phyloP scores from a whole-genome alignment of 1,284 basidiomycete species.

The Mycosarcoma maydis region DNA sequence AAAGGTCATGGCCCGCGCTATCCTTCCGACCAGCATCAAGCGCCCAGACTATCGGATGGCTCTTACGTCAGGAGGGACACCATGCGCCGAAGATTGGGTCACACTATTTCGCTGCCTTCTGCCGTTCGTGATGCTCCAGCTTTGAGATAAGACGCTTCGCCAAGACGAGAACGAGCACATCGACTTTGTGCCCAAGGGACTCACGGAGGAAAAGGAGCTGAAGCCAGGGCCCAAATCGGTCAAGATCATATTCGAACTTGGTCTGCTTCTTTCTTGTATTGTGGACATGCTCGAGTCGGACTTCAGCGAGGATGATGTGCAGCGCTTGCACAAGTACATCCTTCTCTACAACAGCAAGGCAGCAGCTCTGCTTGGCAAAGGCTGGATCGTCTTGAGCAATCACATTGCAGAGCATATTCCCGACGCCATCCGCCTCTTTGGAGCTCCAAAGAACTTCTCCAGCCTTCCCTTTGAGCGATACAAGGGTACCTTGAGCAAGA shows the following conservation, averaged over 20 bases:
- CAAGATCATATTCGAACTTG: background rate
- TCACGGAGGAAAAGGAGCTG: background rate
- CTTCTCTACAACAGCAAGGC: background rate
- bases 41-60: background rate
- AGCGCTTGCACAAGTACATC: slow-evolving; percentile 1
- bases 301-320: background rate
- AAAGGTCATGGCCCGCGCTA: background rate
- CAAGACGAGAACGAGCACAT: background rate
- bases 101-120: background rate
- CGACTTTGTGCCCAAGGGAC: background rate
- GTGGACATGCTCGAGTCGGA: slow-evolving; percentile 1
- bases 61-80: background rate
- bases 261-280: slow-evolving; percentile 5
- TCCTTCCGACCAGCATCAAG: background rate
- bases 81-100: slow-evolving; percentile 3
- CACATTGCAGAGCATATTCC: slow-evolving; percentile 2
- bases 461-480: slow-evolving; percentile 5
- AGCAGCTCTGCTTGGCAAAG: slow-evolving; percentile 1
- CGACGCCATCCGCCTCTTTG: background rate
- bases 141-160: background rate
- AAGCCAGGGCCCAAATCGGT: background rate
- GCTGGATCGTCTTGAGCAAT: slow-evolving; percentile 4
- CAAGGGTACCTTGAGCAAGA: slow-evolving; percentile 1
- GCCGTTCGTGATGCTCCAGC: background rate
- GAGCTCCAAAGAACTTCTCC: slow-evolving; percentile 3